Evolutionary conservation across 2,329 filamentous ascomycete genomes (phyloP).

Genomic region (Phyllosticta citribraziliensis): DNA sequence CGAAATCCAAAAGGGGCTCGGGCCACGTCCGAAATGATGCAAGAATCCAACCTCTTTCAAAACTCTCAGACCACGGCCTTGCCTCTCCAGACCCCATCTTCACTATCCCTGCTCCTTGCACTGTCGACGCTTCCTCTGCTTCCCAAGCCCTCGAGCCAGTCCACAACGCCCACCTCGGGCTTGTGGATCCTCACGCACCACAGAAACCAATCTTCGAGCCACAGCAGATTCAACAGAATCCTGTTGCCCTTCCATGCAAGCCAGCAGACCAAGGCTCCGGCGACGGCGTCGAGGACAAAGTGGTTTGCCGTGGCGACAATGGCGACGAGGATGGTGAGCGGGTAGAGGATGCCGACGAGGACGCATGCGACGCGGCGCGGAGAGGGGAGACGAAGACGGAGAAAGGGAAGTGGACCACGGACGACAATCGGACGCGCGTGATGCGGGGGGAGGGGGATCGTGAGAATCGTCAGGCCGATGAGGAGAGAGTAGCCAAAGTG

Average conservation of each 20-base stretch:
- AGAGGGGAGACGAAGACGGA: conserved; percentile 32
- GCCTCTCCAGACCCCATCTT: background rate
- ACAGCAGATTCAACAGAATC: conserved; percentile 52
- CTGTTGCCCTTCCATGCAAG: conserved; percentile 51
- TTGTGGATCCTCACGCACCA: conserved; percentile 56
- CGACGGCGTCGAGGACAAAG: conserved; percentile 61
- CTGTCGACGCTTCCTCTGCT: background rate
- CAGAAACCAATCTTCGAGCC: conserved; percentile 59
- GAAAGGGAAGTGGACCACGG: conserved; percentile 19
- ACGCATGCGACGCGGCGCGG: conserved; percentile 44
- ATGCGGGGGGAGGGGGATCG: conserved; percentile 50
- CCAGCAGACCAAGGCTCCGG: conserved; percentile 54
- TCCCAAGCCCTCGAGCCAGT: conserved; percentile 1
- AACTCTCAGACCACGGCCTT: background rate
- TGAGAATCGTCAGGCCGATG: conserved; percentile 59
- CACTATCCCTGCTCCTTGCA: background rate
- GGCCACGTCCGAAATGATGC: background rate
- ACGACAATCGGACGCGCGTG: conserved; percentile 35
- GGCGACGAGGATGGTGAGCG: conserved; percentile 53
- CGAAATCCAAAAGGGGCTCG: background rate
- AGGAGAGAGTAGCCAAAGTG: conserved; percentile 69
- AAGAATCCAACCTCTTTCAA: background rate
- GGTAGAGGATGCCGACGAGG: conserved; percentile 51
- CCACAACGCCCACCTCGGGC: conserved; percentile 27
- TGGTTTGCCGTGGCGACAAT: conserved; percentile 67